Conservation (phyloP, 176 grass and related monocot species). For the Elymus sibiricus region DNA sequence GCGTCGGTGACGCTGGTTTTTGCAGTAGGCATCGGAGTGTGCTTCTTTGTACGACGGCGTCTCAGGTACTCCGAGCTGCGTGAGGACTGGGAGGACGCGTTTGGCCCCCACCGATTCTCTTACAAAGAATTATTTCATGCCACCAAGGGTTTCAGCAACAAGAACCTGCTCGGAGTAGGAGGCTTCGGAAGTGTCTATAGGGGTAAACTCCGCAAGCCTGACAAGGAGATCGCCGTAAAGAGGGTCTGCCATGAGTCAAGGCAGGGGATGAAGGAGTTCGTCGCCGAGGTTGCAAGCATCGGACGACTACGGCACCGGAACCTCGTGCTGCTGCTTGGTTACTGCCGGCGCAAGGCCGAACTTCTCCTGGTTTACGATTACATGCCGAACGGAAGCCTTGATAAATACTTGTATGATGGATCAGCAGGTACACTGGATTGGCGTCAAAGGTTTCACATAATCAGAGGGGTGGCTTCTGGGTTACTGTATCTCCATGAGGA, state of each 20-base stretch:
- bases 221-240: constrained; percentile 40
- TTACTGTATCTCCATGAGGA: constrained; percentile 42
- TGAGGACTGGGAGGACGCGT: constrained; percentile 54
- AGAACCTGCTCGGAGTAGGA: constrained; percentile 35
- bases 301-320: constrained; percentile 41
- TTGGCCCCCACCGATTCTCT: constrained; percentile 37
- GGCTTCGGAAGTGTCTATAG: constrained; percentile 52
- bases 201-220: constrained; percentile 32
- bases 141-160: constrained; percentile 42
- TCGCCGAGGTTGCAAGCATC: constrained; percentile 33
- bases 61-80: constrained; percentile 35
- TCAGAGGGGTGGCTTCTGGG: constrained; percentile 31
- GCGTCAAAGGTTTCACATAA: constrained; percentile 27
- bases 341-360: constrained; percentile 43
- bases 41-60: constrained; percentile 1
- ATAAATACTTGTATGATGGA: constrained; percentile 6
- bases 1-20: constrained; percentile 9
- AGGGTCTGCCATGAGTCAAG: constrained; percentile 37
- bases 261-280: constrained; percentile 52
- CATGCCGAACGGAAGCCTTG: constrained; percentile 43
- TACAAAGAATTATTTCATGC: constrained; percentile 53
- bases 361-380: constrained; percentile 49
- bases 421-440: neutral
- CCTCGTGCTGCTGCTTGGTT: constrained; percentile 37
- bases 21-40: neutral